Conservation (phyloP, 345 rosid genomes). For the Rhodomyrtus tomentosa region DNA sequence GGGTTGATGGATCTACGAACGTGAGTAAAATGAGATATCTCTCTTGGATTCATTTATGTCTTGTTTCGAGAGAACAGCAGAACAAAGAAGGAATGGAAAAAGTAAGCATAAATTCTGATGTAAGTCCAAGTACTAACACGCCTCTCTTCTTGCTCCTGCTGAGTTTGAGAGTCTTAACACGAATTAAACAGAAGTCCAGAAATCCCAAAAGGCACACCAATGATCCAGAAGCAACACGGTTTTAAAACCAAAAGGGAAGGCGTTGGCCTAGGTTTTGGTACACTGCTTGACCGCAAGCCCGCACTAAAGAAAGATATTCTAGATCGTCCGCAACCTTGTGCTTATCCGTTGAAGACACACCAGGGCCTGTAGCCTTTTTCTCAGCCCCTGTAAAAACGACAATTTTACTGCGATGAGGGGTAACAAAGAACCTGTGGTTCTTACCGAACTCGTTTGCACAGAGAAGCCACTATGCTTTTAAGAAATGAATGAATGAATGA, state of each 20-base stretch:
- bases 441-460: no score
- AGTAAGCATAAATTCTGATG: not conserved
- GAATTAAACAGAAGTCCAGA: not conserved
- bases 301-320: slow-evolving; percentile 42
- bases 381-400: no score
- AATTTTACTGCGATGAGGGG: no score
- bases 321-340: slow-evolving; percentile 44
- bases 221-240: not conserved
- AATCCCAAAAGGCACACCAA: not conserved
- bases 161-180: slow-evolving; percentile 38
- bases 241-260: not conserved
- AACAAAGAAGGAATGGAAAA: not conserved
- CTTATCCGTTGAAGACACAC: slow-evolving; percentile 41
- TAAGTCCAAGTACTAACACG: slow-evolving; percentile 40
- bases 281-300: slow-evolving; percentile 60
- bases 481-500: not conserved
- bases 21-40: no score
- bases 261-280: slow-evolving; percentile 49
- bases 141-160: slow-evolving; percentile 82
- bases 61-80: not conserved
- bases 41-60: no score
- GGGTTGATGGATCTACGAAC: no score
- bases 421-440: no score
- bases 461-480: not conserved
- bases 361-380: slow-evolving; percentile 25